Evolutionary conservation across 257 asterid species (phyloP).

Genomic region (Leonotis leonurus): DNA sequence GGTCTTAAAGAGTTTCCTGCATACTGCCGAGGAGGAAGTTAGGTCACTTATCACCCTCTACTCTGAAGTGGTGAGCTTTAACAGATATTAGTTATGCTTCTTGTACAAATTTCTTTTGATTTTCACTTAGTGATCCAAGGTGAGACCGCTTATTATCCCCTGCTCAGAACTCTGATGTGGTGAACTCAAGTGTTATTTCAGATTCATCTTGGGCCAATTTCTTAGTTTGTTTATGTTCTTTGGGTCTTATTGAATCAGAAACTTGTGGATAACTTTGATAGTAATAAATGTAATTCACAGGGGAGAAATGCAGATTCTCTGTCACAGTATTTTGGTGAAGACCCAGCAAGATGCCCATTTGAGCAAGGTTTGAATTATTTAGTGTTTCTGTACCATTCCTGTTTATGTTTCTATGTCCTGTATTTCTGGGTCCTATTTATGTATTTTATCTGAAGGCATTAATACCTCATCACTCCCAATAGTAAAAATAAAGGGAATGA

Average conservation of each 20-base stretch:
- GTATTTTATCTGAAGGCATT: background rate
- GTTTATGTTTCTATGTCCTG: background rate
- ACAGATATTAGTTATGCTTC: conserved; percentile 3
- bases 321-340: conserved; percentile 93
- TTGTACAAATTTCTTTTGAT: background rate
- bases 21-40: conserved; percentile 91
- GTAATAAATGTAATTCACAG: conserved; percentile 39
- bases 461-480: conserved; percentile 1
- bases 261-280: conserved; percentile 13
- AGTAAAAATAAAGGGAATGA: background rate
- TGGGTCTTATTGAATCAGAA: too few species aligned
- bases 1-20: conserved; percentile 82
- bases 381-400: too few species aligned
- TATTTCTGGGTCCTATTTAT: background rate
- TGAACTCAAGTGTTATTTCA: too few species aligned
- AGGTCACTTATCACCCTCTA: conserved; percentile 83
- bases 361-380: conserved; percentile 67
- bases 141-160: too few species aligned
- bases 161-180: too few species aligned
- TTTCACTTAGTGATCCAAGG: conserved; percentile 16
- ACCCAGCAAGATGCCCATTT: conserved; percentile 97
- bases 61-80: conserved; percentile 85
- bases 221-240: too few species aligned
- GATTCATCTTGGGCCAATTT: too few species aligned
- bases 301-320: conserved; percentile 97